phyloP scores from a whole-genome alignment of 2,329 filamentous ascomycete genomes.

The Amylocarpus encephaloides region DNA sequence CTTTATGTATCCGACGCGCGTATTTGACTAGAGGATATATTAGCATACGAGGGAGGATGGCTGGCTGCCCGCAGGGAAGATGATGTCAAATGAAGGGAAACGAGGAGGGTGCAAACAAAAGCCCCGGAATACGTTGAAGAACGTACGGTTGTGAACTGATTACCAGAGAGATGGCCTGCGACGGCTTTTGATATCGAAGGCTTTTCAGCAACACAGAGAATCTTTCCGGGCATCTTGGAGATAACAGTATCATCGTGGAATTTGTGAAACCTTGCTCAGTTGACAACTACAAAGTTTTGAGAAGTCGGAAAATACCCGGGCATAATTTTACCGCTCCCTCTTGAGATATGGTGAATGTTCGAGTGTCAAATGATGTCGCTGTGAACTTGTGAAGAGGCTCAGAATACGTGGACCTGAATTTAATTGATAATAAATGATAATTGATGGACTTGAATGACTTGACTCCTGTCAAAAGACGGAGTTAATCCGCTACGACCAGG shows the following conservation, averaged over 20 bases:
- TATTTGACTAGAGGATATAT: conserved; percentile 18
- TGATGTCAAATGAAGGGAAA: neutral
- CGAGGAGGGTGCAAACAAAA: neutral
- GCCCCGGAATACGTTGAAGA: neutral
- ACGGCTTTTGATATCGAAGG: conserved; percentile 95
- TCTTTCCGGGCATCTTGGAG: conserved; percentile 35
- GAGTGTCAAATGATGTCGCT: neutral
- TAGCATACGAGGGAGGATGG: conserved; percentile 1
- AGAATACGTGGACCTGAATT: conserved; percentile 5
- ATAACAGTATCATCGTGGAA: neutral
- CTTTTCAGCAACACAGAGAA: conserved; percentile 79
- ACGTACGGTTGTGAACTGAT: conserved; percentile 61
- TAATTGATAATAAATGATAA: too few relatives aligned
- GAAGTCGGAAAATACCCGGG: neutral
- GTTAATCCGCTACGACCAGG: neutral
- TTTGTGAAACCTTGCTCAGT: neutral
- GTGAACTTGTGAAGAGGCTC: neutral
- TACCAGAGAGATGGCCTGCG: conserved; percentile 79
- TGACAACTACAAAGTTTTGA: neutral
- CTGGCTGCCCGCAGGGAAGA: neutral
- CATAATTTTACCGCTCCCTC: too few relatives aligned
- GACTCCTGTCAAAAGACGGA: neutral
- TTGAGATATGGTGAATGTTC: too few relatives aligned
- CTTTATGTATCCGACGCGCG: conserved; percentile 63
- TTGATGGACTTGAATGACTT: too few relatives aligned